Conservation (phyloP, 306 rosid species). For the Fagus crenata region DNA sequence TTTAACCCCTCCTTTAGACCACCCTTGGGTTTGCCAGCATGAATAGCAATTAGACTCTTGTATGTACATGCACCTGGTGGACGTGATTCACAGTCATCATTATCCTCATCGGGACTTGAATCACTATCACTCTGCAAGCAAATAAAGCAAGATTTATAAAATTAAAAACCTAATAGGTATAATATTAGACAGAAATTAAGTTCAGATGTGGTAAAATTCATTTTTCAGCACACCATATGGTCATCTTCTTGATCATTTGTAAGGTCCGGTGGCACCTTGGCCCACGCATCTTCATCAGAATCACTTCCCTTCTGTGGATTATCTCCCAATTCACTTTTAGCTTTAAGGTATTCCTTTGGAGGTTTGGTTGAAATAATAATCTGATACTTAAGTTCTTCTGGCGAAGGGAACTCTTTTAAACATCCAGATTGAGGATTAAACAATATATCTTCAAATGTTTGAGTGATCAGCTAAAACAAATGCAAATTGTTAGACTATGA, state of each 20-base stretch:
- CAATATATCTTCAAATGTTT: slow-evolving; percentile 58
- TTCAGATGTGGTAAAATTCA: slow-evolving; percentile 3
- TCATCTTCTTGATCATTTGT: slow-evolving; percentile 35
- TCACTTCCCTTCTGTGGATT: slow-evolving; percentile 34
- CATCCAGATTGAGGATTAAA: slow-evolving; percentile 45
- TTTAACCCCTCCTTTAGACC: slow-evolving; percentile 57
- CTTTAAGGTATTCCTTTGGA: slow-evolving; percentile 54
- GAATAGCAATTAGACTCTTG: slow-evolving; percentile 55
- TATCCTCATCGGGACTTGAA: slow-evolving; percentile 34
- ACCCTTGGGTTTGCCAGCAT: slow-evolving; percentile 67
- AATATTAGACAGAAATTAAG: slow-evolving; percentile 11
- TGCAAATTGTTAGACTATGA: slow-evolving; percentile 2
- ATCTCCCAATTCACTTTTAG: slow-evolving; percentile 24
- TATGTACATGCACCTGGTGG: slow-evolving; percentile 36
- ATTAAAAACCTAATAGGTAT: slow-evolving; percentile 4
- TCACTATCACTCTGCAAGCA: slow-evolving; percentile 47
- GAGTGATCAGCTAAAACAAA: slow-evolving; percentile 46
- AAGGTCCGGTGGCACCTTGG: slow-evolving; percentile 32
- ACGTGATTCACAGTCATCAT: slow-evolving; percentile 21
- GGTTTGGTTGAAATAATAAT: slow-evolving; percentile 69
- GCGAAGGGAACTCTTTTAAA: slow-evolving; percentile 54
- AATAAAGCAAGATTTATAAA: slow-evolving; percentile 22
- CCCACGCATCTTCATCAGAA: slow-evolving; percentile 45
- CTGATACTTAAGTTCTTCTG: slow-evolving; percentile 55
- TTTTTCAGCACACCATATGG: slow-evolving; percentile 36